Percentiles rank a stretch among this genome's conserved stretches.
These are phyloP conservation scores for Acephala macrosclerotiorum DNA, from an alignment of 2,329 filamentous ascomycete species.

Conservation along the genomic window DNA sequence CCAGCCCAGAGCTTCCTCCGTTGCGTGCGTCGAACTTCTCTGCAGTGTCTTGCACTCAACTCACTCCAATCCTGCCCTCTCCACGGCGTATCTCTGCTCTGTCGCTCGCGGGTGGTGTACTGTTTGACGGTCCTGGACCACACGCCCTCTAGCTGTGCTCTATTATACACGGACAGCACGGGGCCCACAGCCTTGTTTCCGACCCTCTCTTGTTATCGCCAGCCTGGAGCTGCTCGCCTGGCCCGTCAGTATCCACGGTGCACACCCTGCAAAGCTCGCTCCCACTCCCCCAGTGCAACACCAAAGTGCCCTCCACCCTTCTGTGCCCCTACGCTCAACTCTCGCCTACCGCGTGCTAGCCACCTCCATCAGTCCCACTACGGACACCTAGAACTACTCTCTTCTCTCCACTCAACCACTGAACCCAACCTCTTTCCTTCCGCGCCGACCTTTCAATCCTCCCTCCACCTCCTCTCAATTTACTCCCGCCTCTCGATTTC, in stretches of 20 bases:
- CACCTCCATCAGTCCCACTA: slow-evolving; percentile 13
- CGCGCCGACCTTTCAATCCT: slow-evolving; percentile 13
- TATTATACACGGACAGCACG: neutral
- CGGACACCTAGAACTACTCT: slow-evolving; percentile 36
- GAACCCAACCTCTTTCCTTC: slow-evolving; percentile 13
- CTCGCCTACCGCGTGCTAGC: slow-evolving; percentile 17
- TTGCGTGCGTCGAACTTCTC: too few relatives aligned
- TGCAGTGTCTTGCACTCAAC: too few relatives aligned
- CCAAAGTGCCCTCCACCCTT: neutral
- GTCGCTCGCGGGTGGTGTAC: too few relatives aligned
- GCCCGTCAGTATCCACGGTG: neutral
- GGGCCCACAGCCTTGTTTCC: neutral
- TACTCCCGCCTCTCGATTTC: slow-evolving; percentile 41
- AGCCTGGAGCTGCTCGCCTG: neutral
- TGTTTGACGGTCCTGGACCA: too few relatives aligned
- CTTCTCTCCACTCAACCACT: slow-evolving; percentile 32
- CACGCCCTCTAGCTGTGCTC: neutral
- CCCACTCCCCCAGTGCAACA: neutral
- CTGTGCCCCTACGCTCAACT: slow-evolving; percentile 14
- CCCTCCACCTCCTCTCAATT: slow-evolving; percentile 31
- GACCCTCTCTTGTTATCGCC: slow-evolving; percentile 1
- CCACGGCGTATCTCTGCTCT: too few relatives aligned
- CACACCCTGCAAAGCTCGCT: neutral
- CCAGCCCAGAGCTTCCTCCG: neutral
- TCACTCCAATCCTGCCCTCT: too few relatives aligned